Evolutionary conservation across 2,329 filamentous ascomycete species (phyloP), one percentile per base, ranked within the genome.

Genomic region (Penicillium sp.): DNA sequence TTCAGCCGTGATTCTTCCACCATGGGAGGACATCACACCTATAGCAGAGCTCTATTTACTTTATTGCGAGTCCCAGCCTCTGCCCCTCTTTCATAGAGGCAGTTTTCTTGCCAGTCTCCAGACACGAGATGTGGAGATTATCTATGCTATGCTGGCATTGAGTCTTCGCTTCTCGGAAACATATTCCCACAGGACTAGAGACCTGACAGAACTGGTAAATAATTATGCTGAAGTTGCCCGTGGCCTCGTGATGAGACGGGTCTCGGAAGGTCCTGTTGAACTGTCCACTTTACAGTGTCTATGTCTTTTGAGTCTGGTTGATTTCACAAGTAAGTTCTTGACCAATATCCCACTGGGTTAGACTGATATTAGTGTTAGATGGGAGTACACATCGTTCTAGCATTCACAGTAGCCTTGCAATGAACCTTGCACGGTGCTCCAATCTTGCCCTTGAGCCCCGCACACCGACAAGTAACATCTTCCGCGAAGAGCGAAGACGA

Each of bases 21-120:
- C 71, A 2, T 72, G 67, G 68, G 70, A 75, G 28, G 65, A 71
- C 23, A 68, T 78, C 6, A 50, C 69, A 8, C 62, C 64, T 5
- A 63, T 76, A 13, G 74, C 73, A 12, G 67, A 75, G 42, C 60
- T 74, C 2, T 82, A 81, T 57, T 57, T 80, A 3, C 60, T 69
- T 4, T 81, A 77, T 56, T 79, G 77, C 49, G 76, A 81, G 47
- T 76, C 73, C 23, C 79, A 82, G 46, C 78, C 79, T 6, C 65
- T 82, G 21, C 73, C 74, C 15, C 64, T 82, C 0, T 81, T 82
- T 46, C 66, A 73, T 16, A 59, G 69, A 10, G 65, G 68, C 4
- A 68, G 58, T 1, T 79, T 81, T 53, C 49, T 79, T 8, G 54
- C 64, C 6, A 75, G 67, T 34, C 60, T 80, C 6, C 57, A 65